phyloP scores from a whole-genome alignment of 2,329 filamentous ascomycete species.

The Didymella pinodella region DNA sequence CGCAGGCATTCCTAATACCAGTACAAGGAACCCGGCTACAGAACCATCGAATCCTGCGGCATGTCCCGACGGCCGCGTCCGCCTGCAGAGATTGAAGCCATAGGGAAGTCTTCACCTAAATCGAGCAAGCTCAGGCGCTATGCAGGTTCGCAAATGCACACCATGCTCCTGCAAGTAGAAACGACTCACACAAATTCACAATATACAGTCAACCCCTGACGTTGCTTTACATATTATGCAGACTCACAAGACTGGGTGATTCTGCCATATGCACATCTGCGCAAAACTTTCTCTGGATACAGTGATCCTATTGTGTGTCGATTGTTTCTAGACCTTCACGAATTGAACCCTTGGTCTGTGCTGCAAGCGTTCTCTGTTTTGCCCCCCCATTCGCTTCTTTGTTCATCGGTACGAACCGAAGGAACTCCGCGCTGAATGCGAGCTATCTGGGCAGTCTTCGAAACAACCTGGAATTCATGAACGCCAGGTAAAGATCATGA shows the following conservation, averaged over 20 bases:
- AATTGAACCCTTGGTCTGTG: constrained; percentile 20
- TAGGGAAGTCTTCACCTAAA: constrained; percentile 4
- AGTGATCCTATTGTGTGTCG: neutral
- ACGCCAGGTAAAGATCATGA: neutral
- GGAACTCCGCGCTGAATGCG: neutral
- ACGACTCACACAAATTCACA: too few relatives aligned
- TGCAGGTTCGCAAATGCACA: neutral
- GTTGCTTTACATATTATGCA: constrained; percentile 1
- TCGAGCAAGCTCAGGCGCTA: neutral
- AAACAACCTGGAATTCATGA: neutral
- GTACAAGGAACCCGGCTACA: constrained; percentile 3
- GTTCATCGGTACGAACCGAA: constrained; percentile 6
- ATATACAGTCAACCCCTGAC: neutral
- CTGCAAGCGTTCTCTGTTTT: constrained; percentile 8
- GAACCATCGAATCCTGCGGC: neutral
- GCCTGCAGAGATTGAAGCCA: constrained; percentile 4
- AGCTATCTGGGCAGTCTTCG: constrained; percentile 6
- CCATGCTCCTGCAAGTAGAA: neutral
- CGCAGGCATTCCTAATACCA: neutral
- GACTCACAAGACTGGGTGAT: neutral
- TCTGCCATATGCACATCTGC: neutral
- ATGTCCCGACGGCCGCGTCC: neutral
- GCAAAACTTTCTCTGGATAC: neutral
- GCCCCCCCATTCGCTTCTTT: neutral
- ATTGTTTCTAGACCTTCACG: neutral